A percentile compares a stretch with the other conserved stretches of the same genome.
phyloP scores from a whole-genome alignment of 768 basidiomycete genomes.

The Amanita pseudoporphyria region DNA sequence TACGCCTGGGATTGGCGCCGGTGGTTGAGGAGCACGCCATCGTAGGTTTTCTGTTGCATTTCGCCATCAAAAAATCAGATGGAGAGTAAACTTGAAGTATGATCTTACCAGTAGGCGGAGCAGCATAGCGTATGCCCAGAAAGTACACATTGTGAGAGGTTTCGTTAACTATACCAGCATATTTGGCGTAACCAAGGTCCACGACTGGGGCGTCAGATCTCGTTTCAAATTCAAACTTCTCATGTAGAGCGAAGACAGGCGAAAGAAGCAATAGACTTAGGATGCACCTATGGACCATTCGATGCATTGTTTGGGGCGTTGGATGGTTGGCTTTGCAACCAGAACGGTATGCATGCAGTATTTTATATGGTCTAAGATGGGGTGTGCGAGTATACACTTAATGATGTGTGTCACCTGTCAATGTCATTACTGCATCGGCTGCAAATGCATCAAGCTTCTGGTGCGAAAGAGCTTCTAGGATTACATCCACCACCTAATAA shows the following conservation, averaged over 20 bases:
- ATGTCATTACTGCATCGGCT: no score
- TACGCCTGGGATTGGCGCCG: constrained; percentile 17
- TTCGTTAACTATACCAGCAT: constrained; percentile 28
- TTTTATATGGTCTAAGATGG: no score
- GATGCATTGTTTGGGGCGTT: no score
- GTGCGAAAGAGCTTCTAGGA: no score
- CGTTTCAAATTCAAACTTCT: not conserved
- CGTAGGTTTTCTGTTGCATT: constrained; percentile 19
- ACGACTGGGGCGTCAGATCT: constrained; percentile 16
- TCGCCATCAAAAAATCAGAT: not conserved
- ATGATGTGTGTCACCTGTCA: no score
- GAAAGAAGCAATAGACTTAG: not conserved
- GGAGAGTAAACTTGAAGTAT: not conserved
- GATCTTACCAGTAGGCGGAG: constrained; percentile 32
- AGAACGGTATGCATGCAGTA: no score
- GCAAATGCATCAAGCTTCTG: no score
- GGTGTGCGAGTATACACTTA: no score
- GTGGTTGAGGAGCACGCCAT: constrained; percentile 24
- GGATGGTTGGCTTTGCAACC: no score
- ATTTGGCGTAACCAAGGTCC: constrained; percentile 35
- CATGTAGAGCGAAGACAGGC: not conserved
- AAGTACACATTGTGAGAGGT: constrained; percentile 26
- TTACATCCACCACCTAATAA: no score
- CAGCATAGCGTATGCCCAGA: constrained; percentile 40
- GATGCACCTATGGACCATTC: no score